Evolutionary conservation across 441 rosid species (phyloP).

Genomic region (Pelargonium cotyledonis): DNA sequence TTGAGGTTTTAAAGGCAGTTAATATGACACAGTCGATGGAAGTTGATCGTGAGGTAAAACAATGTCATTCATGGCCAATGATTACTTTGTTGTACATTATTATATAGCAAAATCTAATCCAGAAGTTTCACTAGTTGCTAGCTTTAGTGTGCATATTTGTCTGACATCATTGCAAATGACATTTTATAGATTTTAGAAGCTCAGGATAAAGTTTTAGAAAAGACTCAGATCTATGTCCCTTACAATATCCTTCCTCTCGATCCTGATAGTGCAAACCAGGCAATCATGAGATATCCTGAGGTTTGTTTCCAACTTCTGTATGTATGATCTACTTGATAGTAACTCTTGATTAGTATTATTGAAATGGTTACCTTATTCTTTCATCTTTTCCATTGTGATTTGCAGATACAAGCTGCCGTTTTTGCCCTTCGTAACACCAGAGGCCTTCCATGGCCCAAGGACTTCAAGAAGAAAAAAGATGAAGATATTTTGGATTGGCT

Average conservation of each 20-base stretch:
- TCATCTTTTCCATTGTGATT: no score
- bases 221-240: slow-evolving; percentile 68
- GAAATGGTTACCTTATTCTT: neutral
- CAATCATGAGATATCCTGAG: slow-evolving; percentile 97
- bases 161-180: slow-evolving; percentile 19
- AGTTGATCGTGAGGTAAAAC: slow-evolving; percentile 86
- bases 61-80: slow-evolving; percentile 12
- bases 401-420: slow-evolving; percentile 91
- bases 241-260: slow-evolving; percentile 41
- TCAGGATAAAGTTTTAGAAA: slow-evolving; percentile 84
- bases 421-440: slow-evolving; percentile 90
- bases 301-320: slow-evolving; percentile 30
- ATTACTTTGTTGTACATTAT: neutral
- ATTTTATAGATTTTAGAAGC: slow-evolving; percentile 76
- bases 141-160: slow-evolving; percentile 9
- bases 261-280: slow-evolving; percentile 95
- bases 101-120: neutral
- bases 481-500: slow-evolving; percentile 99
- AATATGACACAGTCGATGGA: slow-evolving; percentile 86
- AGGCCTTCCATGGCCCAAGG: slow-evolving; percentile 98
- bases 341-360: neutral
- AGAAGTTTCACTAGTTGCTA: neutral
- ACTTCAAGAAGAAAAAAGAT: slow-evolving; percentile 67
- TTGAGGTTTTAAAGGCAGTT: slow-evolving; percentile 96
- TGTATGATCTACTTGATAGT: neutral